phyloP scores from a whole-genome alignment of 805 yeast genomes.

The Metschnikowia corniflorae region DNA sequence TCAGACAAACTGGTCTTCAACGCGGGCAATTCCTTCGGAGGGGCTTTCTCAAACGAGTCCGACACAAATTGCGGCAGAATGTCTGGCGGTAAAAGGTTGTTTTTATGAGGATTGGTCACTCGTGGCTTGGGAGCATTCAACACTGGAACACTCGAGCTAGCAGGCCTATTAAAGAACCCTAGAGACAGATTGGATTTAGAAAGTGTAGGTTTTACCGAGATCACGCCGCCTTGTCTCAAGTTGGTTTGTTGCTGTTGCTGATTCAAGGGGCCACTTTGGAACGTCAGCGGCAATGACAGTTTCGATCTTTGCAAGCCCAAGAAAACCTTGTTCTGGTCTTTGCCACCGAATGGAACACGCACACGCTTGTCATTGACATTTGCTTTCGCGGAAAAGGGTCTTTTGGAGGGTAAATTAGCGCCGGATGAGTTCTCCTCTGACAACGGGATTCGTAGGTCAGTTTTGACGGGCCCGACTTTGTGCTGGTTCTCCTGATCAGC shows the following conservation, averaged over 20 bases:
- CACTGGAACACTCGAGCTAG: not conserved
- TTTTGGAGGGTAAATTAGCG: slow-evolving; percentile 4
- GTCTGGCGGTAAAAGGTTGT: slow-evolving; percentile 16
- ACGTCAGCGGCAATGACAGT: slow-evolving; percentile 10
- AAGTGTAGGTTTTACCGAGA: slow-evolving; percentile 22
- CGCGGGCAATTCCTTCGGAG: slow-evolving; percentile 2
- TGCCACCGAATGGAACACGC: slow-evolving; percentile 37
- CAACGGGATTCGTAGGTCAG: slow-evolving; percentile 8
- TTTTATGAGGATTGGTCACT: slow-evolving; percentile 13
- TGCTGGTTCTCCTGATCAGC: slow-evolving; percentile 16
- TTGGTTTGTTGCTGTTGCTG: not conserved
- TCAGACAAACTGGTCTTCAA: not conserved
- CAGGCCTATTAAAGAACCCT: slow-evolving; percentile 24
- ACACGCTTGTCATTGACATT: slow-evolving; percentile 20
- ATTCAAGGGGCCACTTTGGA: slow-evolving; percentile 1
- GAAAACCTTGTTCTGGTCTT: slow-evolving; percentile 29
- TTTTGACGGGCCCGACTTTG: slow-evolving; percentile 7
- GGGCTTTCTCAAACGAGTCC: slow-evolving; percentile 24
- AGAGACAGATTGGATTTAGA: slow-evolving; percentile 35
- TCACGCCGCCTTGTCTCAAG: not conserved
- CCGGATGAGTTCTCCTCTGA: slow-evolving; percentile 6
- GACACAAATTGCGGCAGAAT: slow-evolving; percentile 23
- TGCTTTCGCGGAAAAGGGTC: slow-evolving; percentile 7
- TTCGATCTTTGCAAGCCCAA: slow-evolving; percentile 32
- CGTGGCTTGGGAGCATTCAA: not conserved